Evolutionary conservation across 2,329 filamentous ascomycete genomes (phyloP).

Genomic region (Ophiostoma pallidulum): DNA sequence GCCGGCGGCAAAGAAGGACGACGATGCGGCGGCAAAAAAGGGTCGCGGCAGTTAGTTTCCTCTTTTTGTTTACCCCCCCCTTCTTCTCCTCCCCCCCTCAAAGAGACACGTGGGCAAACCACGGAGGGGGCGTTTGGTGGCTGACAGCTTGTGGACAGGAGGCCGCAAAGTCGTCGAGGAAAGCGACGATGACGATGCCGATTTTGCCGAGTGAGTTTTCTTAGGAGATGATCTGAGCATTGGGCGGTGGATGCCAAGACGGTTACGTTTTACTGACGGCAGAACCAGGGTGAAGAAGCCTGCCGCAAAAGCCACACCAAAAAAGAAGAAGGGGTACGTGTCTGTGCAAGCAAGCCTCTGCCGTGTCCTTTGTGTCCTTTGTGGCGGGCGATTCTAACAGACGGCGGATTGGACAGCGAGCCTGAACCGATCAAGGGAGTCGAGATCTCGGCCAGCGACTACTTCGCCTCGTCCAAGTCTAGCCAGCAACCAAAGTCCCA

Average conservation of each 20-base stretch:
- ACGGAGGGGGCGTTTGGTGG: no score
- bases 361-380: no score
- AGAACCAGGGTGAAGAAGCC: constrained; percentile 44
- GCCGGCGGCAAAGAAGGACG: constrained; percentile 30
- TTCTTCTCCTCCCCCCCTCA: no score
- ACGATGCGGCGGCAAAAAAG: constrained; percentile 23
- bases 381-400: no score
- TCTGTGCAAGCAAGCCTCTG: background rate
- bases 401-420: constrained; percentile 25
- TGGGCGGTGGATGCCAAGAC: background rate
- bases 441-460: constrained; percentile 46
- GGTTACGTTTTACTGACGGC: background rate
- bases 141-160: constrained; percentile 5
- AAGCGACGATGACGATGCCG: constrained; percentile 18
- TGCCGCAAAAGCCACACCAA: constrained; percentile 37
- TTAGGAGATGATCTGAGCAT: constrained; percentile 9
- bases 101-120: no score
- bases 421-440: constrained; percentile 37
- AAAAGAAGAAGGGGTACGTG: constrained; percentile 46
- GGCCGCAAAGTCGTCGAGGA: constrained; percentile 23
- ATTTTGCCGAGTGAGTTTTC: no score
- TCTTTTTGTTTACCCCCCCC: background rate
- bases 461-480: constrained; percentile 42
- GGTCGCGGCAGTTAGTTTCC: constrained; percentile 13
- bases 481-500: constrained; percentile 30